These are phyloP conservation scores for Paulownia fortunei DNA, from an alignment of 257 asterid genomes.

Conservation along the genomic window DNA sequence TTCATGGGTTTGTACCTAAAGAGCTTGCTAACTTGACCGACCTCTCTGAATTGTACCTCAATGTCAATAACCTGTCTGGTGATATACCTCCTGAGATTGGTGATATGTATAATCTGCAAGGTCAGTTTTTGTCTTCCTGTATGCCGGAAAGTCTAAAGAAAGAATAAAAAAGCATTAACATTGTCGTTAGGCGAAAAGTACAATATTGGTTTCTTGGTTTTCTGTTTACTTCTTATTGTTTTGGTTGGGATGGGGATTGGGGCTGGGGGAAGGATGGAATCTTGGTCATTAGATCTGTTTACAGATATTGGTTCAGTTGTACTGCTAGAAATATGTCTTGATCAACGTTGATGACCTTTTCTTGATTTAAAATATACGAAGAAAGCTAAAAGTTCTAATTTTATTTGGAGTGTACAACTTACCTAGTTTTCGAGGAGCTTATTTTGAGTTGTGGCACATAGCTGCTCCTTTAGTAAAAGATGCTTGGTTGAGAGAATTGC, in stretches of 20 bases:
- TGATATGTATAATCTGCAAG: constrained; percentile 74
- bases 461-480: neutral
- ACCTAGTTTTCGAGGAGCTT: constrained; percentile 8
- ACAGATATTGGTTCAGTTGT: neutral
- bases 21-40: constrained; percentile 74
- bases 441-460: neutral
- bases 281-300: constrained; percentile 40
- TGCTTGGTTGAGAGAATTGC: neutral
- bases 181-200: neutral
- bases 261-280: constrained; percentile 16
- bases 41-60: constrained; percentile 90
- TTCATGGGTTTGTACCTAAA: constrained; percentile 81
- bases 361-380: neutral
- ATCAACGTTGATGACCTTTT: constrained; percentile 1
- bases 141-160: neutral
- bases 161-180: neutral
- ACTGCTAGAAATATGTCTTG: neutral
- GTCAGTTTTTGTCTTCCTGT: constrained; percentile 41
- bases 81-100: constrained; percentile 80
- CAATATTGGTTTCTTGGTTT: constrained; percentile 28
- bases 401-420: neutral
- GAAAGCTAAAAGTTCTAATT: neutral
- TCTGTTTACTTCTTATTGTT: neutral
- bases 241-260: neutral
- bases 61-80: constrained; percentile 85